Evolutionary conservation across 768 basidiomycete genomes (phyloP).

Genomic region (Kwoniella newhampshirensis): DNA sequence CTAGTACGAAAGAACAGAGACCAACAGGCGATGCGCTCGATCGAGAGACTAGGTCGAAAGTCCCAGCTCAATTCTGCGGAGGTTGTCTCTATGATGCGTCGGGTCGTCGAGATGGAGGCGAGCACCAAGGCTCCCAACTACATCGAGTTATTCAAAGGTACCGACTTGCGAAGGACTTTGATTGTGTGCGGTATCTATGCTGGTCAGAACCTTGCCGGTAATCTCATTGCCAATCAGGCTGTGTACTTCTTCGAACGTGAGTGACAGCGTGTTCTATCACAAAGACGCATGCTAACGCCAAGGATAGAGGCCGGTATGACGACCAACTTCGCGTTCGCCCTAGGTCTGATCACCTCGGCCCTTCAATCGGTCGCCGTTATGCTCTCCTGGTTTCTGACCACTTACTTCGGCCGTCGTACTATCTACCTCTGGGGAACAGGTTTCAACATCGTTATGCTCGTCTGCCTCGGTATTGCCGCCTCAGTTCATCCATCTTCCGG

Average conservation of each 20-base stretch:
- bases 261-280: not conserved
- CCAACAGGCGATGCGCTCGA: constrained; percentile 33
- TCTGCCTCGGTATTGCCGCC: constrained; percentile 44
- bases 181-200: constrained; percentile 45
- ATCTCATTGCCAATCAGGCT: constrained; percentile 37
- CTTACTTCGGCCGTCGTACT: constrained; percentile 44
- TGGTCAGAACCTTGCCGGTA: constrained; percentile 46
- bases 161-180: constrained; percentile 37
- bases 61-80: constrained; percentile 25
- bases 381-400: constrained; percentile 40
- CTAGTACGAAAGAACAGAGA: not conserved
- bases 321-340: constrained; percentile 33
- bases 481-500: constrained; percentile 22
- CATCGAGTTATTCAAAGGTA: constrained; percentile 43
- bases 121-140: constrained; percentile 22
- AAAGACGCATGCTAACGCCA: not conserved
- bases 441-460: constrained; percentile 36
- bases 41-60: constrained; percentile 33
- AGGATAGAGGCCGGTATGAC: constrained; percentile 40
- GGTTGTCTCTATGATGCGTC: constrained; percentile 50
- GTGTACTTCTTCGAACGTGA: constrained; percentile 44
- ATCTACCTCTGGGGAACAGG: constrained; percentile 45
- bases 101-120: constrained; percentile 35
- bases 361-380: constrained; percentile 35
- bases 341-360: constrained; percentile 45